Conservation (phyloP, 1,284 basidiomycete genomes). For the Pterula multifida region DNA sequence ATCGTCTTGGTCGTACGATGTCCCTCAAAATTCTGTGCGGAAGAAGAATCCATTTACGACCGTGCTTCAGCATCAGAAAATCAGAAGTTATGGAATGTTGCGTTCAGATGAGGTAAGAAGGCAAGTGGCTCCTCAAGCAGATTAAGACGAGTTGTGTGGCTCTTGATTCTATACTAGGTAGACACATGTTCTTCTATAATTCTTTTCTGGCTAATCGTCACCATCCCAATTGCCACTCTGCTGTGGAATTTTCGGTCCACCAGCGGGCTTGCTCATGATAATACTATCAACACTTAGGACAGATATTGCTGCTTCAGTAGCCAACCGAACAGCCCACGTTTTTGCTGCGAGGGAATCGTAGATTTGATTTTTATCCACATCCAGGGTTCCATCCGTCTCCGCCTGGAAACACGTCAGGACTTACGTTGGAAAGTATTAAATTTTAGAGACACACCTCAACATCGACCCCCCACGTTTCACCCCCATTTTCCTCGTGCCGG, state of each 20-base stretch:
- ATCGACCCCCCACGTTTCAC: constrained; percentile 80
- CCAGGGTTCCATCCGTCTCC: constrained; percentile 66
- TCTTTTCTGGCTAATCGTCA: constrained; percentile 32
- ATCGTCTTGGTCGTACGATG: not conserved
- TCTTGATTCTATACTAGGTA: too few relatives aligned
- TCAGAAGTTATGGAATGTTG: not conserved
- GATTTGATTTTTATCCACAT: constrained; percentile 52
- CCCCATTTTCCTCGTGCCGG: constrained; percentile 68
- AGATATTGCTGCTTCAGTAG: constrained; percentile 88
- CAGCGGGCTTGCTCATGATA: constrained; percentile 93
- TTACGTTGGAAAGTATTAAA: constrained; percentile 1
- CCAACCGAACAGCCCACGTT: constrained; percentile 80
- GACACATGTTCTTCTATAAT: not conserved
- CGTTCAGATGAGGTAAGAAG: not conserved
- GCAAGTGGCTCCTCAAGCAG: too few relatives aligned
- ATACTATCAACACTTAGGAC: constrained; percentile 96
- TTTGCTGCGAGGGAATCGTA: constrained; percentile 83
- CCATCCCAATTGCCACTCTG: constrained; percentile 78
- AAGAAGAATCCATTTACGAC: too few relatives aligned
- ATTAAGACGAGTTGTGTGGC: not conserved
- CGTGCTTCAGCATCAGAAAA: not conserved
- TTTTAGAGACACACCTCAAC: constrained; percentile 55
- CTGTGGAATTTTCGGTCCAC: constrained; percentile 75
- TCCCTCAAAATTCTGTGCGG: too few relatives aligned
- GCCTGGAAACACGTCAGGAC: constrained; percentile 27